A percentile compares a stretch with the other conserved stretches of the same genome.
Conservation (phyloP, 108 stramenopile species). For the Cylindrotheca fusiformis region DNA sequence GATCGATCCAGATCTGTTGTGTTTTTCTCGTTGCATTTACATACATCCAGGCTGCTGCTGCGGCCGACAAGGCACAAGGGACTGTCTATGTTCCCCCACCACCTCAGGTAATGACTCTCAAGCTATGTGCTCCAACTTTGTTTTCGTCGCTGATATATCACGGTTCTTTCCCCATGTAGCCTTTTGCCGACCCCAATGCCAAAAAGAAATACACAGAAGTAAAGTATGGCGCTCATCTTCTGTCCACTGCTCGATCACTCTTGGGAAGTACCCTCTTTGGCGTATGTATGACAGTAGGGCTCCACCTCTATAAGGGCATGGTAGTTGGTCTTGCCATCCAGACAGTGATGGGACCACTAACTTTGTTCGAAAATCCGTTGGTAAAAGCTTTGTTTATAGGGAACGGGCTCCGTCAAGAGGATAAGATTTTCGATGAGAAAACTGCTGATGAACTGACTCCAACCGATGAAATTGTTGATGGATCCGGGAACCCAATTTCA, state of each 20-base stretch:
- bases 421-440: constrained; percentile 78
- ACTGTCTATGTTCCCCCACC: constrained; percentile 70
- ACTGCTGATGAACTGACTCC: constrained; percentile 50
- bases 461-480: constrained; percentile 68
- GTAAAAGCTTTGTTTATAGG: constrained; percentile 54
- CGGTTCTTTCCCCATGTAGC: no score
- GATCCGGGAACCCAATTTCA: constrained; percentile 54
- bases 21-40: constrained; percentile 57
- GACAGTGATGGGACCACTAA: constrained; percentile 82
- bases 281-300: constrained; percentile 73
- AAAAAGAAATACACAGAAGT: constrained; percentile 78
- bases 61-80: constrained; percentile 27
- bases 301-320: constrained; percentile 89
- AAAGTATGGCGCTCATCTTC: constrained; percentile 44
- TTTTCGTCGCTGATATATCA: background rate
- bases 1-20: constrained; percentile 55
- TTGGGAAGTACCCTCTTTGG: constrained; percentile 75
- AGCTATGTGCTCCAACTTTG: constrained; percentile 6
- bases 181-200: constrained; percentile 75
- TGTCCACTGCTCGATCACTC: constrained; percentile 48
- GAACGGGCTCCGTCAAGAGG: constrained; percentile 52
- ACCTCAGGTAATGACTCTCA: constrained; percentile 55
- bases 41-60: constrained; percentile 49
- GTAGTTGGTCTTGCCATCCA: constrained; percentile 86
- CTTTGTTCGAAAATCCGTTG: constrained; percentile 67